Conservation (phyloP, 2,329 filamentous ascomycete species). For the Alternaria conjuncta region DNA sequence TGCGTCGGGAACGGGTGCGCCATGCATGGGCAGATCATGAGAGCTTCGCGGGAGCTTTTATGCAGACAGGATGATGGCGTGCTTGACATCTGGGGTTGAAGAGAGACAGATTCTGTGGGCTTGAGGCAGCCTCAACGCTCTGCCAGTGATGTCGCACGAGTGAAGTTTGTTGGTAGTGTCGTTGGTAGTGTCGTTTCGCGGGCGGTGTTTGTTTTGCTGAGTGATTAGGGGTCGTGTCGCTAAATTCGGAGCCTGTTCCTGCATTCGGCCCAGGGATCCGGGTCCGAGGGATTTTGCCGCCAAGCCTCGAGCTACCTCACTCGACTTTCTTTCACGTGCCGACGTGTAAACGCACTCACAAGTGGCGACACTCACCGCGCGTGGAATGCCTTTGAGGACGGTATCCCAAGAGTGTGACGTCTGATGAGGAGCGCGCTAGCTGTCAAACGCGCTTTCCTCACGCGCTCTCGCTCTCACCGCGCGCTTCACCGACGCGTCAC, state of each 20-base stretch:
- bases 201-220: not conserved
- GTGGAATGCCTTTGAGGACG: too few species aligned
- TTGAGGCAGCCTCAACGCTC: not conserved
- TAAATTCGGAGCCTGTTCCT: slow-evolving; percentile 14
- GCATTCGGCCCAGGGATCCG: slow-evolving; percentile 2
- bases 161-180: not conserved
- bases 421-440: not conserved
- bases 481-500: slow-evolving; percentile 3
- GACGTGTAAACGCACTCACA: not conserved
- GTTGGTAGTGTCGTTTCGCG: not conserved
- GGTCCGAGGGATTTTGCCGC: not conserved
- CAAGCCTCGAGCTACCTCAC: slow-evolving; percentile 6
- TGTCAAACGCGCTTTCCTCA: slow-evolving; percentile 13
- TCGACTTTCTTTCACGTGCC: not conserved
- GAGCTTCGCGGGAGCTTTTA: not conserved
- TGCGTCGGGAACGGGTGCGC: slow-evolving; percentile 17
- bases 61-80: slow-evolving; percentile 3
- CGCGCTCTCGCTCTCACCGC: slow-evolving; percentile 8
- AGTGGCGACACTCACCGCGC: not conserved
- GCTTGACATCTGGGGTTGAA: not conserved
- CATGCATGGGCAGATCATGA: slow-evolving; percentile 2
- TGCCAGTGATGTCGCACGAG: not conserved
- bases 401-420: not conserved
- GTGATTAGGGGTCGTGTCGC: not conserved
- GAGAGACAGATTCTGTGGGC: not conserved